Base-by-base conservation (phyloP, 768 basidiomycete genomes). In the Leucocoprinus sp. region DNA sequence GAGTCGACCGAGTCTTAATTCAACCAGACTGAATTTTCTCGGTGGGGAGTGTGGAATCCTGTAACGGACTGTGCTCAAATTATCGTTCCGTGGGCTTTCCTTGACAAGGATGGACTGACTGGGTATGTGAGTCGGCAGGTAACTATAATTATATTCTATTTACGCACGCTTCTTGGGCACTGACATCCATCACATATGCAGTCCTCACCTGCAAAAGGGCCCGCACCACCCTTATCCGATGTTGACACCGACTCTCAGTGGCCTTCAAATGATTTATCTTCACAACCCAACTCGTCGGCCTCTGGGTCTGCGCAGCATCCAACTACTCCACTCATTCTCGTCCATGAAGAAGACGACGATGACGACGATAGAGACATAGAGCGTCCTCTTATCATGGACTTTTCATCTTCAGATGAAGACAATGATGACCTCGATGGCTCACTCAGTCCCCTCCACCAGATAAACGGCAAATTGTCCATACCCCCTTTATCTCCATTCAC, bases 281-380 rank as follows among this genome's bases (percentile, higher is more conserved):
- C 31, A 12, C 41, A 31, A 19, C 42, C 46, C 39, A 51, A 45
- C 33, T 59, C 58, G 29, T 60, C 59, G 8, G 38, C 44, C 19
- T 52, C 64, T 18, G 31, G n/a, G n/a, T 57, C 64, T 2, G 60
- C 58, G 27, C 53, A 63, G 5, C 65, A 68, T 52, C 67, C 67
- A 21, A 66, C 74, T 27, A 66, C 82, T 11, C 78, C 77, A 14
- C 74, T 85, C 37, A 73, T 84, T 43, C 75, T 84, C 23, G 74
- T 82, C 27, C 76, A 78, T 38, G 69, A 80, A 55, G 63, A 66
- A 11, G 76, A 78, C 18, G 68, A 71, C 15, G 54, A 43, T 15
- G 65, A 69, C 33, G 67, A 70, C 12, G 50, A 50, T 36, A 31
- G 46, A 21, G 38, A 48, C 17, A 5, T 27, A n/a, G 46, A 48